Evolutionary conservation across 148 eudicot species (phyloP).

Genomic region (Camellia japonica): DNA sequence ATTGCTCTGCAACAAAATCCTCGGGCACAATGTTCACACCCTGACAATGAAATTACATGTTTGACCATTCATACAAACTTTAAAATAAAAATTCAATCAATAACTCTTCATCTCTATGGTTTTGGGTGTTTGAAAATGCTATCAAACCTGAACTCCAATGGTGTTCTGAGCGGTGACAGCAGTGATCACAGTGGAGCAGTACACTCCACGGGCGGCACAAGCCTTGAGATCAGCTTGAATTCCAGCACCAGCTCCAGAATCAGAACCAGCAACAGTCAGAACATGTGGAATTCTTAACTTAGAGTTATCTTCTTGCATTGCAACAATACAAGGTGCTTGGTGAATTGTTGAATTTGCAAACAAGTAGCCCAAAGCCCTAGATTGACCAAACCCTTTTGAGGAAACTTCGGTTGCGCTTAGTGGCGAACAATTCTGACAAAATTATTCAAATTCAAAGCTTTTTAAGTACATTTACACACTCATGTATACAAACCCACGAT

Average conservation of each 20-base stretch:
- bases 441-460: not conserved
- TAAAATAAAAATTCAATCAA: not conserved
- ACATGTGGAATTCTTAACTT: constrained; percentile 63
- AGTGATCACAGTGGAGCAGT: constrained; percentile 90
- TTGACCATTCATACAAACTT: not conserved
- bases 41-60: constrained; percentile 27
- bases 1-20: constrained; percentile 61
- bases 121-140: not conserved
- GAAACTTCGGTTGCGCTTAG: constrained; percentile 5
- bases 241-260: constrained; percentile 95
- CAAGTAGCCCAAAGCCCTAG: constrained; percentile 11
- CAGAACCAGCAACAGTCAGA: constrained; percentile 88
- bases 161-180: constrained; percentile 95
- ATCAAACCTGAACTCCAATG: constrained; percentile 82
- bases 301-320: constrained; percentile 28
- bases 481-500: not conserved
- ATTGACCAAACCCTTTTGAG: constrained; percentile 8
- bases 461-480: too few relatives aligned
- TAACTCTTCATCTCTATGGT: not conserved
- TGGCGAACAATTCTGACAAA: constrained; percentile 9
- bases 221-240: constrained; percentile 90
- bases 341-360: not conserved
- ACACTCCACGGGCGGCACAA: constrained; percentile 85
- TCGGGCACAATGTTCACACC: constrained; percentile 63
- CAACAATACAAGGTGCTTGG: not conserved